Conservation (phyloP, 805 yeast genomes). For the Candida boidinii region DNA sequence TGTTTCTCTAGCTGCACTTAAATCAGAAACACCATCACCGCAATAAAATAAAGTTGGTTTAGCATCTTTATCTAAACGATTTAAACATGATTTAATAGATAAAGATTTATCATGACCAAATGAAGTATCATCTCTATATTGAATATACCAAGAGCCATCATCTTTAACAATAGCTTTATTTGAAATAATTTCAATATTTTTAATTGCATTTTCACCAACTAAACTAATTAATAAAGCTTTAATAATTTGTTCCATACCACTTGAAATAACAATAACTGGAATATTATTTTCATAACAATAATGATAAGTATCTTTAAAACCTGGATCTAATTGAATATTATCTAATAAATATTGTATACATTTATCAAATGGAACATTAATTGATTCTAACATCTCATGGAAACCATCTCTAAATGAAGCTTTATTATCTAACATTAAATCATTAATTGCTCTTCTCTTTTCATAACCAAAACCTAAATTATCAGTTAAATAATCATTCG, state of each 20-base stretch:
- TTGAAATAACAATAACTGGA: slow-evolving; percentile 81
- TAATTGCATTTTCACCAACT: slow-evolving; percentile 62
- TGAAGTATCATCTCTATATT: slow-evolving; percentile 74
- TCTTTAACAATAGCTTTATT: slow-evolving; percentile 54
- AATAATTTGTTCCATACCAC: slow-evolving; percentile 93
- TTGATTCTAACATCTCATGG: slow-evolving; percentile 72
- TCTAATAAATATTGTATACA: slow-evolving; percentile 65
- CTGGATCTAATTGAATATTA: slow-evolving; percentile 77
- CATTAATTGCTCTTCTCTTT: slow-evolving; percentile 59
- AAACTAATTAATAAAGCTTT: slow-evolving; percentile 63
- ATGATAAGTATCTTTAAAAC: slow-evolving; percentile 71
- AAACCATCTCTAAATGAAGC: slow-evolving; percentile 77
- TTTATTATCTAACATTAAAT: slow-evolving; percentile 61
- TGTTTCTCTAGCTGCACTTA: slow-evolving; percentile 92
- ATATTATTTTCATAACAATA: slow-evolving; percentile 69
- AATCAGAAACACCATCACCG: slow-evolving; percentile 96
- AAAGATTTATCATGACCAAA: slow-evolving; percentile 95
- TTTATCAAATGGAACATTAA: slow-evolving; percentile 67
- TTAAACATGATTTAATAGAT: slow-evolving; percentile 49
- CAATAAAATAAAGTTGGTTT: slow-evolving; percentile 78
- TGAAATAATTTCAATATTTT: slow-evolving; percentile 70
- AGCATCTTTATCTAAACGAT: slow-evolving; percentile 20
- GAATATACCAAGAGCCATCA: slow-evolving; percentile 71
- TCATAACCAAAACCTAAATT: slow-evolving; percentile 76
- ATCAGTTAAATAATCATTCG: slow-evolving; percentile 89